Evolutionary conservation across 805 yeast species (phyloP).

Genomic region (Candida pini): DNA sequence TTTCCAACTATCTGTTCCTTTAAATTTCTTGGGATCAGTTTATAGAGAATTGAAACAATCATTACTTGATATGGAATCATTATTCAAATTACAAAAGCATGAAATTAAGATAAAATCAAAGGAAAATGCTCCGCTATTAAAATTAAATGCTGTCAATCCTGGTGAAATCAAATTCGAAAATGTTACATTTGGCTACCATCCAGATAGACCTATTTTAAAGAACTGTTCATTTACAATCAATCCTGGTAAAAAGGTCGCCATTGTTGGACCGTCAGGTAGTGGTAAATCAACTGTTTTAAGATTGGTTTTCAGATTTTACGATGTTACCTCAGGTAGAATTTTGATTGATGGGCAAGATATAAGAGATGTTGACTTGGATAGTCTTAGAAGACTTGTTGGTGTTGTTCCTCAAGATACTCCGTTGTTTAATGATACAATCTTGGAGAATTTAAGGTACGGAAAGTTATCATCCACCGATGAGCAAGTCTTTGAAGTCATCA

Average conservation of each 20-base stretch:
- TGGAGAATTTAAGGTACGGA: slow-evolving; percentile 87
- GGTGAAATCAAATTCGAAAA: slow-evolving; percentile 87
- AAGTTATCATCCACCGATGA: slow-evolving; percentile 64
- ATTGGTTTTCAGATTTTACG: slow-evolving; percentile 85
- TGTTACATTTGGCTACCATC: slow-evolving; percentile 88
- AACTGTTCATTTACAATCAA: slow-evolving; percentile 84
- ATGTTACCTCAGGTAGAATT: slow-evolving; percentile 71
- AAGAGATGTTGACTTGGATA: slow-evolving; percentile 63
- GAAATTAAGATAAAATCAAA: slow-evolving; percentile 59
- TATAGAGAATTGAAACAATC: slow-evolving; percentile 93
- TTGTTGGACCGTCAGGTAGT: slow-evolving; percentile 95
- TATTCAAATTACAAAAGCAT: slow-evolving; percentile 78
- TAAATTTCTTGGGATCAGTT: slow-evolving; percentile 92
- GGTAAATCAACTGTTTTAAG: slow-evolving; percentile 90
- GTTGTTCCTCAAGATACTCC: slow-evolving; percentile 99
- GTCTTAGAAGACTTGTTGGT: slow-evolving; percentile 70
- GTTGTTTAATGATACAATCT: slow-evolving; percentile 81
- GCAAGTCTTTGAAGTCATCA: slow-evolving; percentile 60
- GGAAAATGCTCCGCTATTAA: slow-evolving; percentile 57
- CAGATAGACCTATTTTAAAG: slow-evolving; percentile 76
- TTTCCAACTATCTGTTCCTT: slow-evolving; percentile 91
- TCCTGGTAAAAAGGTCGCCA: slow-evolving; percentile 85
- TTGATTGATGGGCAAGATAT: slow-evolving; percentile 88
- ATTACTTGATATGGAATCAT: slow-evolving; percentile 89
- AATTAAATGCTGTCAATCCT: slow-evolving; percentile 38